phyloP scores from a whole-genome alignment of 352 stramenopile genomes.

The Phytophthora pluvialis region DNA sequence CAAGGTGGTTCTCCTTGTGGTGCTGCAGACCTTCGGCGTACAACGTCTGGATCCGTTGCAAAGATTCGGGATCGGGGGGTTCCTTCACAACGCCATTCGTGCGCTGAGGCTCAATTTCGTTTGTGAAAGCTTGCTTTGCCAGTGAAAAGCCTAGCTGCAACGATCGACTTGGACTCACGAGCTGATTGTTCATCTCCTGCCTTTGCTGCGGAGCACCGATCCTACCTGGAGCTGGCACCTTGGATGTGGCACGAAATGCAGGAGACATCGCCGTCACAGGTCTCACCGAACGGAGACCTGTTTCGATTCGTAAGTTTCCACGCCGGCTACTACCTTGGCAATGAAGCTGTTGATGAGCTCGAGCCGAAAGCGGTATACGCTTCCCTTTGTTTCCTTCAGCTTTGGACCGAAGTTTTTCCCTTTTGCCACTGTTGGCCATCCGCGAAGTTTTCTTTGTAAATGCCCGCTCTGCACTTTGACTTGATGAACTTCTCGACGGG shows the following conservation, averaged over 20 bases:
- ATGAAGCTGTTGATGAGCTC: slow-evolving; percentile 15
- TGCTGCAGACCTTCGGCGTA: slow-evolving; percentile 68
- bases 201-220: background rate
- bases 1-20: slow-evolving; percentile 60
- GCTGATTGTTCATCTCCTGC: slow-evolving; percentile 10
- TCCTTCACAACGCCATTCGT: slow-evolving; percentile 6
- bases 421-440: background rate
- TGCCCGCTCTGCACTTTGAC: background rate
- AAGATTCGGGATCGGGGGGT: slow-evolving; percentile 18
- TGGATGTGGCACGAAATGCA: background rate
- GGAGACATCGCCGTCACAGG: slow-evolving; percentile 7
- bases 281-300: background rate
- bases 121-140: background rate
- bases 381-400: slow-evolving; percentile 5
- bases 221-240: background rate
- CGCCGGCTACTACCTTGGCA: background rate
- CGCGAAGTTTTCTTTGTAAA: background rate
- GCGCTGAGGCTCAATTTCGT: slow-evolving; percentile 4
- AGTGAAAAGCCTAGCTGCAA: background rate
- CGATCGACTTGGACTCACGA: background rate
- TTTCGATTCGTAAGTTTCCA: background rate
- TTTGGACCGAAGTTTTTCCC: background rate
- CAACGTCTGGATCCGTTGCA: slow-evolving; percentile 51
- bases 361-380: slow-evolving; percentile 5
- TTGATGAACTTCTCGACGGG: background rate